phyloP scores from a whole-genome alignment of 345 rosid genomes.

The Linum trigynum region DNA sequence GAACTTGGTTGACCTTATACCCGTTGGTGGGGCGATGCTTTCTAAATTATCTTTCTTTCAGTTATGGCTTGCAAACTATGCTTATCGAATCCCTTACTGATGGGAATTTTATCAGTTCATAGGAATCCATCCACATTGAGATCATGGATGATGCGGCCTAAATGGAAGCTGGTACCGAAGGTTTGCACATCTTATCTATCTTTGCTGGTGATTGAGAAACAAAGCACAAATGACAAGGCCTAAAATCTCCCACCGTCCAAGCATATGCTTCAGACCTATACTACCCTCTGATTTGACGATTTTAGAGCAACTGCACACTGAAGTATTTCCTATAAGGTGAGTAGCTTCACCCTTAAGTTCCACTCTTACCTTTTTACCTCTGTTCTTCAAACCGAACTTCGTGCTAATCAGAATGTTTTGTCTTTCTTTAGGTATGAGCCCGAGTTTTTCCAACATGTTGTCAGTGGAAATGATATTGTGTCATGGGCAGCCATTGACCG shows the following conservation, averaged over 20 bases:
- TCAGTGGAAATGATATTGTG: slow-evolving; percentile 61
- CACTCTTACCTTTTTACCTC: not conserved
- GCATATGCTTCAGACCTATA: slow-evolving; percentile 62
- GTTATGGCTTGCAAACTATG: not conserved
- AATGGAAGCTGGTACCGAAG: slow-evolving; percentile 32
- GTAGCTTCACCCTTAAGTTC: not conserved
- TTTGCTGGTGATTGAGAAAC: slow-evolving; percentile 40
- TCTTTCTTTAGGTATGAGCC: slow-evolving; percentile 69
- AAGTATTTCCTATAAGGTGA: slow-evolving; percentile 80
- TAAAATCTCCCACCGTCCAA: slow-evolving; percentile 37
- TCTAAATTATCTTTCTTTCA: no score
- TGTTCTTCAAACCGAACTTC: not conserved
- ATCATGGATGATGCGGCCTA: slow-evolving; percentile 29
- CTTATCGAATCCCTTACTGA: not conserved
- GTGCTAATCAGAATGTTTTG: slow-evolving; percentile 14
- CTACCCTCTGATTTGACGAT: slow-evolving; percentile 64
- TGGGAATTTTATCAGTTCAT: slow-evolving; percentile 12
- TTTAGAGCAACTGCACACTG: slow-evolving; percentile 63
- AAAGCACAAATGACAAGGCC: slow-evolving; percentile 42
- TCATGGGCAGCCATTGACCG: slow-evolving; percentile 95
- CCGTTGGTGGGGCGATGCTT: no score
- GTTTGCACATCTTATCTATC: slow-evolving; percentile 22
- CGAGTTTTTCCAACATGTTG: slow-evolving; percentile 87
- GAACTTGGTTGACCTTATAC: no score
- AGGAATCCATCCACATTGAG: slow-evolving; percentile 23